These are phyloP conservation scores for Citrus unshiu DNA, from an alignment of 345 rosid genomes.

Conservation along the genomic window DNA sequence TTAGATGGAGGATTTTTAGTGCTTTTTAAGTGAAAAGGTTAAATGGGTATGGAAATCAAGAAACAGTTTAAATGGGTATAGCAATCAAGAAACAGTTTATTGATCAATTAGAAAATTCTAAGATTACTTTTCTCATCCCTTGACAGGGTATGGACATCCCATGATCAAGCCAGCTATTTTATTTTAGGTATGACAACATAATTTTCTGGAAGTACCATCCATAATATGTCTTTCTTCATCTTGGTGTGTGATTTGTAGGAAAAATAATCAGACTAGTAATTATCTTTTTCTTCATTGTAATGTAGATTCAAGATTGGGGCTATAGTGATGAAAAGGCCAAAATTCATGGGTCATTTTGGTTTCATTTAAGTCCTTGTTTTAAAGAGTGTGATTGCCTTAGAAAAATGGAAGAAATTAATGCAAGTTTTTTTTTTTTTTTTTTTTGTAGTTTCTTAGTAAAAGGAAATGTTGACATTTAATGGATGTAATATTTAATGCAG, in stretches of 20 bases:
- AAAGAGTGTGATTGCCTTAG: neutral
- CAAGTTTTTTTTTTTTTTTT: neutral
- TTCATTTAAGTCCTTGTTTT: neutral
- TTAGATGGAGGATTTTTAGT: neutral
- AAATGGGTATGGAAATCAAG: neutral
- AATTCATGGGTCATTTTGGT: neutral
- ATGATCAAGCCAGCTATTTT: conserved; percentile 7
- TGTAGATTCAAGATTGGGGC: neutral
- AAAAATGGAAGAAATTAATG: neutral
- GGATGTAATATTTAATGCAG: conserved; percentile 40
- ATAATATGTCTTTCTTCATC: neutral
- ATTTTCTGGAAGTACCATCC: neutral
- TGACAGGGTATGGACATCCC: conserved; percentile 6
- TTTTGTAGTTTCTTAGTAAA: neutral
- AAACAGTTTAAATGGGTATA: neutral
- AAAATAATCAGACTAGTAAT: too few relatives aligned
- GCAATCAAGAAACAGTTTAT: neutral
- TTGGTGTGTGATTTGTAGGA: neutral
- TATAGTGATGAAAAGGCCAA: neutral
- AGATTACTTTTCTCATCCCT: neutral
- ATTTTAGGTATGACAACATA: neutral
- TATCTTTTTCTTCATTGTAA: neutral
- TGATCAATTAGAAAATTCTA: conserved; percentile 3
- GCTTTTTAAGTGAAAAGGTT: neutral
- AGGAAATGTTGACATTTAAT: neutral